Base-by-base conservation (phyloP, 2,329 filamentous ascomycete species). In the Microsporum ferrugineum region DNA sequence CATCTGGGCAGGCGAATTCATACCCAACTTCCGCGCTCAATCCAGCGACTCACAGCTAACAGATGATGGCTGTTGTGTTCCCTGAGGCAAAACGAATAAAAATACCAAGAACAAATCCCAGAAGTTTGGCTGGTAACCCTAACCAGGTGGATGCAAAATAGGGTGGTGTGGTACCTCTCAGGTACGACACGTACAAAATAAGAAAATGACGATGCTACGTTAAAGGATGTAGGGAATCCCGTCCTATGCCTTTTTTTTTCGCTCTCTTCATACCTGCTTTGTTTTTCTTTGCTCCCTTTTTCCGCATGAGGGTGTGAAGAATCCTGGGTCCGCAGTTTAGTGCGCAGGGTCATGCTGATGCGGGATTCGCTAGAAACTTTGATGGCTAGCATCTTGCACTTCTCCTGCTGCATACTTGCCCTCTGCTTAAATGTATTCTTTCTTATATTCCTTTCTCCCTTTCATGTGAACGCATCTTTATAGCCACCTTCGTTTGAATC, bases 361-460 rank as follows among this genome's bases (percentile, higher is more conserved):
- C 43, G 17, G 43, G 57, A 59, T 59, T 59, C 36, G 57, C 43
- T 47, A 29, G 43, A 36, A 43, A 10, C 23, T 36, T 49, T n/a
- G 34, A 6, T 41, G 43, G 5, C 33, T 27, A 27, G 8, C 49
- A 60, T 60, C 63, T 60, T 61, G 55, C 62, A 59, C 56, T 61
- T 61, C 61, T 60, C 60, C 61, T 57, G 17, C n/a, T 38, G 33
- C 17, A 23, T 23, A 23, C 27, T 47, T 14, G 17, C 38, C 57
- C 45, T 17, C 23, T 31, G 5, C 51, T 41, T 43, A 41, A 23
- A 49, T 62, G 55, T 29, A 34, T 64, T 51, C 60, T 47, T 58
- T 57, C 64, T 62, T 66, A 63, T 51, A 59, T 43, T 59, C 56
- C 56, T 57, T 63, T 63, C 65, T 59, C 63, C 64, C 62, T 29